These are phyloP conservation scores for Cucumis melo DNA, from an alignment of 306 rosid species.

Conservation along the genomic window DNA sequence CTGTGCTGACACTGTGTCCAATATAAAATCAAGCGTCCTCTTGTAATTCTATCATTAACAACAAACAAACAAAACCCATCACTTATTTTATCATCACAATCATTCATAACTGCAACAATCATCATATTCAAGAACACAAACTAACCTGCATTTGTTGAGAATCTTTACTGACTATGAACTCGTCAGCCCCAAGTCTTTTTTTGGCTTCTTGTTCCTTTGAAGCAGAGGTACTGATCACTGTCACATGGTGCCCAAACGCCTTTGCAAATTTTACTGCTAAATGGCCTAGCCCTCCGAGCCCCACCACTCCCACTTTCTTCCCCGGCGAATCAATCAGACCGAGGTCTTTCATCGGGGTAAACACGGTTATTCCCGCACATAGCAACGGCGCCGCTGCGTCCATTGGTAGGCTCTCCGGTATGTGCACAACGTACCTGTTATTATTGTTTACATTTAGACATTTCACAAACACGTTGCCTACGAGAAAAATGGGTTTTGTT, in stretches of 20 bases:
- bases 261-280: constrained; percentile 63
- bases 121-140: no score
- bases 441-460: neutral
- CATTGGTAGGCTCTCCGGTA: constrained; percentile 42
- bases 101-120: no score
- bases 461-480: constrained; percentile 5
- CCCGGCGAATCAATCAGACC: constrained; percentile 18
- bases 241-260: constrained; percentile 68
- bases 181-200: constrained; percentile 45
- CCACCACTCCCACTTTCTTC: constrained; percentile 52
- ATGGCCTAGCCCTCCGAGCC: constrained; percentile 70
- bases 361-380: constrained; percentile 68
- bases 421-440: constrained; percentile 46
- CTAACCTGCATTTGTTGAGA: constrained; percentile 34
- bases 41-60: neutral
- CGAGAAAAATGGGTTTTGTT: neutral
- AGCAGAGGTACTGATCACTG: constrained; percentile 63
- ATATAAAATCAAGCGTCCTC: constrained; percentile 40
- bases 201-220: constrained; percentile 52
- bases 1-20: constrained; percentile 51
- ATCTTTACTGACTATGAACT: constrained; percentile 46
- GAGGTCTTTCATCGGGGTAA: constrained; percentile 48
- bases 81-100: no score
- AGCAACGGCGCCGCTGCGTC: constrained; percentile 62
- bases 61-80: no score